These are phyloP conservation scores for Quercus phellos DNA, from an alignment of 331 rosid genomes.

Conservation along the genomic window DNA sequence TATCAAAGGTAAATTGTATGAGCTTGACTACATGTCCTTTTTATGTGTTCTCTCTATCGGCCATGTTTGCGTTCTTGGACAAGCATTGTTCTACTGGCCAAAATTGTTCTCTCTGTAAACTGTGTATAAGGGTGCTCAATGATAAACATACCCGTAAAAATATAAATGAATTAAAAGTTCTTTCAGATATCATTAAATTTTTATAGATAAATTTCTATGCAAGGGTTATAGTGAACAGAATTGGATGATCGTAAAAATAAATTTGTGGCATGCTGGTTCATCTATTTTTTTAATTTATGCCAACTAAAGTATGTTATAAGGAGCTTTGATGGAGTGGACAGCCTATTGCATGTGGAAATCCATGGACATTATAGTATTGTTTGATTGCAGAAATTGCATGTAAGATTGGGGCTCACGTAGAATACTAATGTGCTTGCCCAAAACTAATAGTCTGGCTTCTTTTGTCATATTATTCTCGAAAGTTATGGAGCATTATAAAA, in stretches of 20 bases:
- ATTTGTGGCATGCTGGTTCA: neutral
- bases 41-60: conserved; percentile 9
- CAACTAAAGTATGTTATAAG: neutral
- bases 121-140: conserved; percentile 5
- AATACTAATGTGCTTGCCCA: neutral
- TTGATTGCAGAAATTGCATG: neutral
- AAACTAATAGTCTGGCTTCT: neutral
- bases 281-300: neutral
- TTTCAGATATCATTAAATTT: neutral
- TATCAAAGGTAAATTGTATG: conserved; percentile 68
- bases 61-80: conserved; percentile 6
- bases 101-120: neutral
- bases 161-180: neutral
- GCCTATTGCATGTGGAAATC: neutral
- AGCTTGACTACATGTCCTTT: neutral
- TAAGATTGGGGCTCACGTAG: neutral
- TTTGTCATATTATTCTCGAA: neutral
- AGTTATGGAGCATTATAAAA: neutral
- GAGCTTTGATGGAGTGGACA: neutral
- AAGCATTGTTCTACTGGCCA: neutral
- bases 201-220: neutral
- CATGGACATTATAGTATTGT: neutral
- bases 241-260: neutral
- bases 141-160: neutral
- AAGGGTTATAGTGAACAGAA: neutral